A percentile compares a stretch with the other conserved stretches of the same genome.
Conservation (phyloP, 306 rosid genomes). For the Sophora flavescens region DNA sequence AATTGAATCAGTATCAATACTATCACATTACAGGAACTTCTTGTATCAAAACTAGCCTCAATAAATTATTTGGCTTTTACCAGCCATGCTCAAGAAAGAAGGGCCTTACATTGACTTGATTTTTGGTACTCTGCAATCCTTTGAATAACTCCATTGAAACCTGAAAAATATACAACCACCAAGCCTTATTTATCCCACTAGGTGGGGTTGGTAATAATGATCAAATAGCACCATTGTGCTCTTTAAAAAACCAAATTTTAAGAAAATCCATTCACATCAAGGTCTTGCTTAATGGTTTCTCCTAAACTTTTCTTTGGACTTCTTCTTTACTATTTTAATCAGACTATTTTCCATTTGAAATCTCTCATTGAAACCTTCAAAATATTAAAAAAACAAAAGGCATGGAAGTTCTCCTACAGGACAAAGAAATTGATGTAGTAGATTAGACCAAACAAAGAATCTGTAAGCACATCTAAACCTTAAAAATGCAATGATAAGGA, state of each 20-base stretch:
- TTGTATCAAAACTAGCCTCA: conserved; percentile 1
- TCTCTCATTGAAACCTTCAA: background rate
- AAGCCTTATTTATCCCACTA: background rate
- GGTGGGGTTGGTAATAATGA: no score
- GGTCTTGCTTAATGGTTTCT: background rate
- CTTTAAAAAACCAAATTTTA: no score
- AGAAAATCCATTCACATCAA: background rate
- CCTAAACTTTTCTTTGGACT: background rate
- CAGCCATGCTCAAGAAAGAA: conserved; percentile 4
- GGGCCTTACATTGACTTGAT: conserved; percentile 13
- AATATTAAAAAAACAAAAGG: background rate
- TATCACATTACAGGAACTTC: background rate
- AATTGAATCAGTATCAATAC: background rate
- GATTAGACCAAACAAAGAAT: background rate
- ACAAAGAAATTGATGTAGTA: background rate
- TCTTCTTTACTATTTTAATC: background rate
- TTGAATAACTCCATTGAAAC: background rate
- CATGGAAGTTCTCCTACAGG: background rate
- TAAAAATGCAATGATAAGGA: background rate
- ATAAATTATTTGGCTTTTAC: background rate
- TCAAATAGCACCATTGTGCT: no score
- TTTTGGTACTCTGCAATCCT: conserved; percentile 1
- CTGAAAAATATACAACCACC: background rate
- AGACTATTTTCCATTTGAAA: background rate
- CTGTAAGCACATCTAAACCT: no score